Conservation (phyloP, 257 asterid genomes). For the Eustoma russellianum region DNA sequence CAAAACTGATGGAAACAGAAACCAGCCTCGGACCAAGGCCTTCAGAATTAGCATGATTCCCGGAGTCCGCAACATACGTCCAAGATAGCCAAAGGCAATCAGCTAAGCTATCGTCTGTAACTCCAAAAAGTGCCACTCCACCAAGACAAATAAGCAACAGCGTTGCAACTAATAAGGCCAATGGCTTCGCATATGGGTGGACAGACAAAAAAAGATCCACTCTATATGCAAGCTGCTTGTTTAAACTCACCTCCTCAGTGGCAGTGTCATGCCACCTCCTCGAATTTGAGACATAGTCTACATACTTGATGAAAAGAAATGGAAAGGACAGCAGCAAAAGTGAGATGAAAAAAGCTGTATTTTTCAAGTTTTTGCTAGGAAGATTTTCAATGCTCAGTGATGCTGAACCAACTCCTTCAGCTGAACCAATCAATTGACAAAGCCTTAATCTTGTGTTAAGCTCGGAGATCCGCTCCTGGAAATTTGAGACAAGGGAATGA, state of each 20-base stretch:
- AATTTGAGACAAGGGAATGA: slow-evolving; percentile 4
- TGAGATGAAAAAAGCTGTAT: slow-evolving; percentile 45
- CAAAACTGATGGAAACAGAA: slow-evolving; percentile 69
- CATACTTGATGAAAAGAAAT: slow-evolving; percentile 53
- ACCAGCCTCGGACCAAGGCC: slow-evolving; percentile 70
- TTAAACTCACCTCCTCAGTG: slow-evolving; percentile 58
- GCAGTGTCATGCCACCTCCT: slow-evolving; percentile 46
- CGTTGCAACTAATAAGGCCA: slow-evolving; percentile 72
- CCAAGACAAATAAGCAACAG: slow-evolving; percentile 63
- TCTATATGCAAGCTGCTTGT: slow-evolving; percentile 68
- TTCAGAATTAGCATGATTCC: slow-evolving; percentile 77
- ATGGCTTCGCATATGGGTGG: slow-evolving; percentile 77
- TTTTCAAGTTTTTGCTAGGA: slow-evolving; percentile 36
- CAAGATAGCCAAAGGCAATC: slow-evolving; percentile 83
- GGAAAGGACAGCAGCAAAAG: slow-evolving; percentile 50
- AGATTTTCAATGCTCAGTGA: slow-evolving; percentile 17
- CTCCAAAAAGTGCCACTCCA: slow-evolving; percentile 78
- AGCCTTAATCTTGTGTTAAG: slow-evolving; percentile 38
- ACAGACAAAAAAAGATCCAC: slow-evolving; percentile 68
- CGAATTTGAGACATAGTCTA: slow-evolving; percentile 45
- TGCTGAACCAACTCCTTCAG: slow-evolving; percentile 21
- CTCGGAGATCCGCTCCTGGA: slow-evolving; percentile 57
- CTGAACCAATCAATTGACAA: slow-evolving; percentile 37
- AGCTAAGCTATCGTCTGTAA: slow-evolving; percentile 62
- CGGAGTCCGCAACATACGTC: slow-evolving; percentile 77